Evolutionary conservation across 495 filamentous ascomycete species (phyloP), one percentile per base, ranked within the genome.

Genomic region (Amorphotheca resinae): DNA sequence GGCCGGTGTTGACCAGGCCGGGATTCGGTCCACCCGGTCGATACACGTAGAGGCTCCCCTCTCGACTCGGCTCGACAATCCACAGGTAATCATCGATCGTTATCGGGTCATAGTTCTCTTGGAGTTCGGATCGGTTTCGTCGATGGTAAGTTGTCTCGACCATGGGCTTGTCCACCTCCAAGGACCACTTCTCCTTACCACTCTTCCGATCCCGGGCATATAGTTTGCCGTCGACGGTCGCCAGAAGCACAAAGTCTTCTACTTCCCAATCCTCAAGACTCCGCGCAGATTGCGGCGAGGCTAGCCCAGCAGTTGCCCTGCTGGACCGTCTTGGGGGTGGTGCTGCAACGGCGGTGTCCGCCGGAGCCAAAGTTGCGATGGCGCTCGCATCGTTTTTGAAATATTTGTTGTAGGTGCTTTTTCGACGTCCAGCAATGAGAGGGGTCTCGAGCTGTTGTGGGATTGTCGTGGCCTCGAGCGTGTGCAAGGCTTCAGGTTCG

Each of bases 241-340:
- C 87, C 81, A 98, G 68, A 69, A 98, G 82, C 62, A 96, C 83
- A 77, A 95, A 93, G 68, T 96, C 88, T 82, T 96, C 89, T 65
- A 95, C 87, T 77, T 95, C 85, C 88, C 87, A 96, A 59, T 95
- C 91, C 74, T 93, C 81, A 73, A 96, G 64, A 64, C 79, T 88
- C 76, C 87, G 87, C 86, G 87, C 87, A 76, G 75, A 65, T 58
- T 75, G 77, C 74, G 77, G 80, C 76, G 82, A 76, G 66, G 80
- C 73, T 60, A 88, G 73, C 61, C 80, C 85, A 61, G 76, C 77
- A 58, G 69, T 69, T 12, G 66, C 61, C 49, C 61, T 67, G 66
- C 74, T 73, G 59, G 70, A 73, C 67, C 70, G 69, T 68, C 70
- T 76, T 76, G 76, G 75, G 57, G 64, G 61, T 71, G 77, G 79